phyloP scores from a whole-genome alignment of 495 filamentous ascomycete species.

The Tuber melanosporum region DNA sequence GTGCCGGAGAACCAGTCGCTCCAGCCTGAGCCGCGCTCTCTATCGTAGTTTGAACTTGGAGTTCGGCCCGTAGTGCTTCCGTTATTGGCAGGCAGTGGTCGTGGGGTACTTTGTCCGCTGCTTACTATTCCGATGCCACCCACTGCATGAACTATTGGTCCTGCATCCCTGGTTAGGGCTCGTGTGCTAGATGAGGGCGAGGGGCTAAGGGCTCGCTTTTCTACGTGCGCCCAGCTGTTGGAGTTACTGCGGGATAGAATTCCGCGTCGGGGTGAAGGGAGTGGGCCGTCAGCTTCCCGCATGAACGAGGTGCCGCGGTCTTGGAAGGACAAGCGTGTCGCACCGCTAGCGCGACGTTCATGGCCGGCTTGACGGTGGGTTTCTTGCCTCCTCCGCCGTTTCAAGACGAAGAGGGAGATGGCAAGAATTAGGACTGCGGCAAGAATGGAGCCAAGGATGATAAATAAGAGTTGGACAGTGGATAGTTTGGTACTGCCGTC shows the following conservation, averaged over 20 bases:
- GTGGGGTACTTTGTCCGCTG: neutral
- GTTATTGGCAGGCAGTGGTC: conserved; percentile 19
- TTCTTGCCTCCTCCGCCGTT: conserved; percentile 48
- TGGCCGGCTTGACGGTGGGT: conserved; percentile 7
- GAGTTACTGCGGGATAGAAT: neutral
- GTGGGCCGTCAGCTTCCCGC: conserved; percentile 28
- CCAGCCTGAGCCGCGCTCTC: conserved; percentile 34
- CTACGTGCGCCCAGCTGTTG: conserved; percentile 30
- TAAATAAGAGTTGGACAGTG: conserved; percentile 63
- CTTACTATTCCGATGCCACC: conserved; percentile 26
- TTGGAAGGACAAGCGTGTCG: conserved; percentile 36
- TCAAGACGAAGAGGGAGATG: conserved; percentile 60
- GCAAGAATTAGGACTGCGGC: conserved; percentile 65
- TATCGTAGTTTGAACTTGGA: neutral
- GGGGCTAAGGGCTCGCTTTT: conserved; percentile 15
- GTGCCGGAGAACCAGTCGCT: conserved; percentile 39
- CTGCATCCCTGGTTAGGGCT: conserved; percentile 3
- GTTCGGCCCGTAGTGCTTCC: conserved; percentile 6
- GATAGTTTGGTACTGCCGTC: conserved; percentile 44
- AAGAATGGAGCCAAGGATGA: conserved; percentile 69
- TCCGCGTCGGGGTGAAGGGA: conserved; percentile 17
- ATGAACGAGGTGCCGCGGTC: conserved; percentile 40
- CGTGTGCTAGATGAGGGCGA: conserved; percentile 3
- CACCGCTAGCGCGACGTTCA: conserved; percentile 6
- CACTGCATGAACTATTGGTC: conserved; percentile 24